Evolutionary conservation across 1,284 basidiomycete species (phyloP).

Genomic region (Ganoderma sp.): DNA sequence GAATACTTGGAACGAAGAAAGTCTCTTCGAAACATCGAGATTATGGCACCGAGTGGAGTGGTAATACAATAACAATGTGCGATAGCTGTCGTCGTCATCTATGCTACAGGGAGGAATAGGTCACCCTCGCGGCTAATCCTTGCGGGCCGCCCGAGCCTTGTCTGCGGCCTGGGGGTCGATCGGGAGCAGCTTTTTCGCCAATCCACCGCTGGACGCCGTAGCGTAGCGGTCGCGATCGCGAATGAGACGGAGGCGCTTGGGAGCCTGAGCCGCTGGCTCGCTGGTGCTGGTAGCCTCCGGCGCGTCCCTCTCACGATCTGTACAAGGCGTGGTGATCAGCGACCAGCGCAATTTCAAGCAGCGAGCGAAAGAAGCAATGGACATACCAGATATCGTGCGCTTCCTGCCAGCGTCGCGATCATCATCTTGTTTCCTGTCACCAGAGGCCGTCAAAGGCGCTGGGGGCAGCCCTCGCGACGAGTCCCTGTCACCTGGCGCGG

Average conservation of each 20-base stretch:
- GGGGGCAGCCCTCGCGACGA: conserved; percentile 45
- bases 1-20: not conserved
- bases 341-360: not conserved
- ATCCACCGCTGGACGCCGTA: conserved; percentile 34
- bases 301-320: conserved; percentile 59
- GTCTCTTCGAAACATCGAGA: conserved; percentile 1
- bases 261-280: conserved; percentile 34
- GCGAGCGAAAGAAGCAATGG: not conserved
- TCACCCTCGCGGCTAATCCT: conserved; percentile 44
- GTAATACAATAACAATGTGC: conserved; percentile 32
- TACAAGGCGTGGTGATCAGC: conserved; percentile 7
- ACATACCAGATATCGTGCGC: conserved; percentile 68
- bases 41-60: conserved; percentile 23
- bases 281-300: conserved; percentile 36
- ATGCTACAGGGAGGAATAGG: conserved; percentile 27
- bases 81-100: conserved; percentile 28
- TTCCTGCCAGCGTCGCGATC: conserved; percentile 68
- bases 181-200: conserved; percentile 64
- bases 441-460: conserved; percentile 37
- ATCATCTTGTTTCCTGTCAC: conserved; percentile 50
- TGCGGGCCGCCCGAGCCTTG: conserved; percentile 55
- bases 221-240: conserved; percentile 54
- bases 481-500: conserved; percentile 51
- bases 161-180: conserved; percentile 65
- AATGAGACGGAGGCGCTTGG: conserved; percentile 47